These are phyloP conservation scores for Sonneratia caseolaris DNA, from an alignment of 345 rosid species.

Conservation along the genomic window DNA sequence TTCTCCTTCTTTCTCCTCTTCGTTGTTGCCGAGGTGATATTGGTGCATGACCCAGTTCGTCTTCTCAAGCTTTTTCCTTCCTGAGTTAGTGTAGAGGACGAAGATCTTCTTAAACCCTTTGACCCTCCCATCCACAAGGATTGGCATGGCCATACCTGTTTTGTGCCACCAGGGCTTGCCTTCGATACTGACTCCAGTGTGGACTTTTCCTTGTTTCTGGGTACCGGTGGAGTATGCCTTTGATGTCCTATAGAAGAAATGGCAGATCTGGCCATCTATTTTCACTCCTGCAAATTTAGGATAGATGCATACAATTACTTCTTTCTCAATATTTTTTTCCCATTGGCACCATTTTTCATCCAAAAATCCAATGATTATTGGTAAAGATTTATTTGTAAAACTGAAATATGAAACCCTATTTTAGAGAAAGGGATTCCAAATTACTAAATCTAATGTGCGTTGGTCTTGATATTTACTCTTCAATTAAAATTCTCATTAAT, in stretches of 20 bases:
- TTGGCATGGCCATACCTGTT: constrained; percentile 83
- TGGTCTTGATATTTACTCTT: too few species aligned
- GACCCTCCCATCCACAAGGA: constrained; percentile 32
- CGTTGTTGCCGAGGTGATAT: constrained; percentile 63
- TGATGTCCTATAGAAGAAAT: constrained; percentile 85
- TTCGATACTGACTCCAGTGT: constrained; percentile 57
- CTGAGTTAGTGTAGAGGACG: constrained; percentile 84
- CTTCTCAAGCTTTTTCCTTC: constrained; percentile 52
- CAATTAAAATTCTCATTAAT: too few species aligned
- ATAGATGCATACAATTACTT: neutral
- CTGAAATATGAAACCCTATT: too few species aligned
- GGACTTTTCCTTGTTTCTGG: constrained; percentile 74
- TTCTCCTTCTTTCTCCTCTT: constrained; percentile 89
- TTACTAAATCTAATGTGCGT: too few species aligned
- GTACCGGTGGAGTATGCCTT: constrained; percentile 96
- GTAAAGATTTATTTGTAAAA: too few species aligned
- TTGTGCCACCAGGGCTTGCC: constrained; percentile 95
- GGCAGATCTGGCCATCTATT: constrained; percentile 80
- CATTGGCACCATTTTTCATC: too few species aligned
- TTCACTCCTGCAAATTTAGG: constrained; percentile 46
- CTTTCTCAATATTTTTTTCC: too few species aligned
- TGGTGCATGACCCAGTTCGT: constrained; percentile 98
- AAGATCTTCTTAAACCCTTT: constrained; percentile 83
- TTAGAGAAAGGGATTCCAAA: too few species aligned
- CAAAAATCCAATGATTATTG: too few species aligned